Base-by-base conservation (phyloP, 305 asterid genomes). In the Fraxinus sp. region DNA sequence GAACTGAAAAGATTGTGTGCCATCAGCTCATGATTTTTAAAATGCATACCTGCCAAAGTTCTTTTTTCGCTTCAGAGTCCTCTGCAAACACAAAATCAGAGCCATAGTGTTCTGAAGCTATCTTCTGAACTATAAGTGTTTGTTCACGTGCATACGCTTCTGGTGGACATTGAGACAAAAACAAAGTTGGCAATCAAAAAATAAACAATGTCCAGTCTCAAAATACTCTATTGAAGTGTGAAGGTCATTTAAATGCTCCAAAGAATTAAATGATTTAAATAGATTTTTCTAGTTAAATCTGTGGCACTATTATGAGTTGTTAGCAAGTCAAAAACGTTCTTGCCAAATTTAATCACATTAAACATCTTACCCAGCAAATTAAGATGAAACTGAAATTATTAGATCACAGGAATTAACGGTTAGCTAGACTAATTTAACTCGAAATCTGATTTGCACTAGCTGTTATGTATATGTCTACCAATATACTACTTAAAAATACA, bases 141-240 rank as follows among this genome's bases (percentile, higher is more conserved):
- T 96, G 99, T 87, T 96, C 99, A 32, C 90, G 96, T 41, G 97
- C 86, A 84, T 93, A 96, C 55, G 98, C 94, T 88, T 96, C 99
- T 94, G 94, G 77, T 78, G 64, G 66, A 83, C 78, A 74, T 71
- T 72, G 59, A 77, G 83, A 75, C 59, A 80, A 80, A 85, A 85
- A 32, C n/a, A 76, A 43, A 46, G 68, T 83, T 80, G 49, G 77
- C 75, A n/a, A 75, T 35, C 36, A 28, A 66, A 66, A 66, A 37
- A 26, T n/a, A 36, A 57, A 41, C 16, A 71, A 71, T 13, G 5
- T 30, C 79, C 30, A 59, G 22, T 24, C 14, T 22, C 30, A 82
- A 36, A 78, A 3, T 57, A 72, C 70, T 72, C 37, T 36, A 68
- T 7, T 30, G 77, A 82, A 49, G 66, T 26, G 70, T 79, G 55